phyloP scores from a whole-genome alignment of 2,329 filamentous ascomycete genomes.

The Lachnellula cervina region DNA sequence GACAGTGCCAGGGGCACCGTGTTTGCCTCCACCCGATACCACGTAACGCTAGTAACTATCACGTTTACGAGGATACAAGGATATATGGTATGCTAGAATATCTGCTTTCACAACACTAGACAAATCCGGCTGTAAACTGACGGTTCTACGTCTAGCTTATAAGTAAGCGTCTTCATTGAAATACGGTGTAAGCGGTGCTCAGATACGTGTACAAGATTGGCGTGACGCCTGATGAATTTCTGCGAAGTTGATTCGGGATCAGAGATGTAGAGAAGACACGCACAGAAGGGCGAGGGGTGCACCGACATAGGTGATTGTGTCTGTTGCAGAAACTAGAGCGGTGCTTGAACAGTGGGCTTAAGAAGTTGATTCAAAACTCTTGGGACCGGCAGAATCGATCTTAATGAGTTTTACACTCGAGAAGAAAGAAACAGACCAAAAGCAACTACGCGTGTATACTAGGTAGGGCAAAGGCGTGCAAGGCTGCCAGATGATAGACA shows the following conservation, averaged over 20 bases:
- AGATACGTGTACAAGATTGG: constrained; percentile 3
- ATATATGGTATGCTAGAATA: constrained; percentile 1
- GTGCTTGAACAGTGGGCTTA: not conserved
- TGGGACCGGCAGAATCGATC: too few species aligned
- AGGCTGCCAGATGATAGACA: too few species aligned
- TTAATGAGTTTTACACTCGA: too few species aligned
- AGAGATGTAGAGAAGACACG: not conserved
- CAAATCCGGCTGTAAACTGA: not conserved
- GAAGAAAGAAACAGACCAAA: too few species aligned
- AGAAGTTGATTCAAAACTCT: not conserved
- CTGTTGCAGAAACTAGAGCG: constrained; percentile 33
- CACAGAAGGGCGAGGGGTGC: constrained; percentile 53
- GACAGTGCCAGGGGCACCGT: constrained; percentile 3
- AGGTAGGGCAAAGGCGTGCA: too few species aligned
- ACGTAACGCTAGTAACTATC: not conserved
- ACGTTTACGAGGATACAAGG: not conserved
- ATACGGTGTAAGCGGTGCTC: not conserved
- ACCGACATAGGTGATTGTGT: constrained; percentile 51
- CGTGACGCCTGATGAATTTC: not conserved
- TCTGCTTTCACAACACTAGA: not conserved
- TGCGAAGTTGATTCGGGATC: not conserved
- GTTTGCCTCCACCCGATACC: not conserved
- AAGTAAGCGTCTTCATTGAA: not conserved
- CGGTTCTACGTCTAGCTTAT: not conserved
- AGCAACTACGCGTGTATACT: too few species aligned